phyloP scores from a whole-genome alignment of 1,139 yeast species.

The Wickerhamiella infanticola region DNA sequence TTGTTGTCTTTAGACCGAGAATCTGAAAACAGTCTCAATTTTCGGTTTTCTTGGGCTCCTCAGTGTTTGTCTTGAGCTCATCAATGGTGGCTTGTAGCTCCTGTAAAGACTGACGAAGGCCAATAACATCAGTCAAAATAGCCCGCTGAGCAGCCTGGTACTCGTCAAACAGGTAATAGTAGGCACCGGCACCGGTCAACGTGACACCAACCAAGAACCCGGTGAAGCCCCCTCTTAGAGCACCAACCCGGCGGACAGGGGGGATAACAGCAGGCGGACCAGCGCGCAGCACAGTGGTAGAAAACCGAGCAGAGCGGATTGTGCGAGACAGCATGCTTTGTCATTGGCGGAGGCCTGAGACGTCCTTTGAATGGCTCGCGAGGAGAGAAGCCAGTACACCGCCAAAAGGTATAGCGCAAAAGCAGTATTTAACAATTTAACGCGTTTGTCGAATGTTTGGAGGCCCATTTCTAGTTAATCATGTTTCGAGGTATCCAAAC shows the following conservation, averaged over 20 bases:
- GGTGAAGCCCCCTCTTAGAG: constrained; percentile 38
- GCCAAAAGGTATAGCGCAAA: no score
- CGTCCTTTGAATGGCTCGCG: no score
- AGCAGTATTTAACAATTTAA: no score
- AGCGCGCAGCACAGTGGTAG: background rate
- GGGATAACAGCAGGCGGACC: constrained; percentile 4
- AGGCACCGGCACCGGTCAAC: constrained; percentile 58
- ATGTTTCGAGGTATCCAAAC: no score
- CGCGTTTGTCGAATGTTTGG: no score
- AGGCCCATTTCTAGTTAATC: no score
- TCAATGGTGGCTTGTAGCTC: constrained; percentile 40
- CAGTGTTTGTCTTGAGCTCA: constrained; percentile 17
- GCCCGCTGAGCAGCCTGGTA: constrained; percentile 59
- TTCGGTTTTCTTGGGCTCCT: constrained; percentile 6
- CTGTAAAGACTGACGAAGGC: constrained; percentile 52
- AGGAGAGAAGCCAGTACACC: no score
- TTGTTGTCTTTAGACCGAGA: no score
- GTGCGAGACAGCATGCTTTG: constrained; percentile 3
- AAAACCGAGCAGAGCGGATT: background rate
- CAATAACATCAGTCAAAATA: constrained; percentile 57
- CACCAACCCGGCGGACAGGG: constrained; percentile 30
- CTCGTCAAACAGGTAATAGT: constrained; percentile 64
- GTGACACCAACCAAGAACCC: constrained; percentile 72
- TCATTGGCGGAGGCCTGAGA: background rate
- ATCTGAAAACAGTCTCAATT: no score